Percentiles rank a stretch among this genome's conserved stretches.
These are phyloP conservation scores for Orbilia quercus DNA, from an alignment of 2,329 filamentous ascomycete genomes.

Conservation along the genomic window DNA sequence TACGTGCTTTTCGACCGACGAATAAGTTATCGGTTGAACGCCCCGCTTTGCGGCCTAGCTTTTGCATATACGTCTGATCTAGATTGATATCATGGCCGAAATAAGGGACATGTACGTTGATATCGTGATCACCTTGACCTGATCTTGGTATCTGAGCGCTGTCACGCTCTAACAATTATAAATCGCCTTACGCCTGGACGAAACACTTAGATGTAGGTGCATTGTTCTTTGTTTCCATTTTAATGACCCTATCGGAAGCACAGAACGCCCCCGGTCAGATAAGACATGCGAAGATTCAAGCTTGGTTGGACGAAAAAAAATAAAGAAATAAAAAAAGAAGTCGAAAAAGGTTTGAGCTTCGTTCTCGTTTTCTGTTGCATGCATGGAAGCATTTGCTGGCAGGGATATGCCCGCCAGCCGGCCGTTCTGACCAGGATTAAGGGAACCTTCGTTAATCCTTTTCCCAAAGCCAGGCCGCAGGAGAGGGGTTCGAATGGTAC, in stretches of 20 bases:
- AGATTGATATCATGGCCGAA: conserved; percentile 37
- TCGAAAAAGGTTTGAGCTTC: conserved; percentile 35
- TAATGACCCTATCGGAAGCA: conserved; percentile 52
- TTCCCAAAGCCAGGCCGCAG: conserved; percentile 36
- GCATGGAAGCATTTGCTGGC: conserved; percentile 49
- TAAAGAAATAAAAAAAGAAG: conserved; percentile 19
- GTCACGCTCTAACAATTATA: conserved; percentile 44
- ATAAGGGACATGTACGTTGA: too few relatives aligned
- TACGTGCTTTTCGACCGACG: conserved; percentile 15
- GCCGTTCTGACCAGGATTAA: conserved; percentile 41
- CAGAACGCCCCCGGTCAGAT: conserved; percentile 32
- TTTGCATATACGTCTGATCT: conserved; percentile 41
- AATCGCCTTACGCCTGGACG: conserved; percentile 42
- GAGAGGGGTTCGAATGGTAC: conserved; percentile 24
- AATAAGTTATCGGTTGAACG: conserved; percentile 20
- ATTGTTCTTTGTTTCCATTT: conserved; percentile 54
- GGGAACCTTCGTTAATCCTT: conserved; percentile 43
- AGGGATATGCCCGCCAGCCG: conserved; percentile 45
- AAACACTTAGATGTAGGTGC: conserved; percentile 46
- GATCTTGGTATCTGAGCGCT: conserved; percentile 55
- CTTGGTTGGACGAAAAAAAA: conserved; percentile 25
- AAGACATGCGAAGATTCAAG: conserved; percentile 49
- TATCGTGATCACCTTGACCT: conserved; percentile 33
- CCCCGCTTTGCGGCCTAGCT: conserved; percentile 20
- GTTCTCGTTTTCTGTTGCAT: conserved; percentile 52